phyloP scores from a whole-genome alignment of 2,329 filamentous ascomycete genomes.

The Neopestalotiopsis sp. region DNA sequence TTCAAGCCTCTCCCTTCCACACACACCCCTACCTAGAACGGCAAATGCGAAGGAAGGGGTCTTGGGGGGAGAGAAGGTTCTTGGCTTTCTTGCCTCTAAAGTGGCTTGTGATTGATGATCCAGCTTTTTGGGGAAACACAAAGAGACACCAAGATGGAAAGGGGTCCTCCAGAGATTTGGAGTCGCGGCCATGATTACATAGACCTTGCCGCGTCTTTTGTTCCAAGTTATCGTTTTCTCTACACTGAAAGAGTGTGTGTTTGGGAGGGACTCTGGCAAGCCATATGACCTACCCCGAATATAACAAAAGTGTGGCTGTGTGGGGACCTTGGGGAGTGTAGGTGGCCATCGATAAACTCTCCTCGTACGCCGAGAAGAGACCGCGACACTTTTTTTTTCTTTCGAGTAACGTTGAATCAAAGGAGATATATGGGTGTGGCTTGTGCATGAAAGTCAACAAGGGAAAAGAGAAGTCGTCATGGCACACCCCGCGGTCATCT shows the following conservation, averaged over 20 bases:
- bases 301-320: constrained; percentile 2
- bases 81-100: neutral
- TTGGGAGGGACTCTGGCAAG: neutral
- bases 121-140: neutral
- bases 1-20: neutral
- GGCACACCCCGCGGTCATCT: neutral
- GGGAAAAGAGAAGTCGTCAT: neutral
- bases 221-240: too few relatives aligned
- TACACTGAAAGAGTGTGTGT: too few relatives aligned
- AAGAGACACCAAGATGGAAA: neutral
- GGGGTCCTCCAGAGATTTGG: neutral
- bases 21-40: too few relatives aligned
- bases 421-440: neutral
- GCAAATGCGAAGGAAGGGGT: too few relatives aligned
- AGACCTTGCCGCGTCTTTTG: too few relatives aligned
- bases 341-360: neutral
- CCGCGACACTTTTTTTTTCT: neutral
- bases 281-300: neutral
- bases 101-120: neutral
- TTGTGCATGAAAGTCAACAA: too few relatives aligned
- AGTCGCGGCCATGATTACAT: too few relatives aligned
- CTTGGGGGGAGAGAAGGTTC: neutral
- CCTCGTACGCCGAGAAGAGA: neutral
- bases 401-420: neutral
- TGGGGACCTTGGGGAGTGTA: neutral